Conservation (phyloP, 2,329 filamentous ascomycete species). For the Cercospora beticola region DNA sequence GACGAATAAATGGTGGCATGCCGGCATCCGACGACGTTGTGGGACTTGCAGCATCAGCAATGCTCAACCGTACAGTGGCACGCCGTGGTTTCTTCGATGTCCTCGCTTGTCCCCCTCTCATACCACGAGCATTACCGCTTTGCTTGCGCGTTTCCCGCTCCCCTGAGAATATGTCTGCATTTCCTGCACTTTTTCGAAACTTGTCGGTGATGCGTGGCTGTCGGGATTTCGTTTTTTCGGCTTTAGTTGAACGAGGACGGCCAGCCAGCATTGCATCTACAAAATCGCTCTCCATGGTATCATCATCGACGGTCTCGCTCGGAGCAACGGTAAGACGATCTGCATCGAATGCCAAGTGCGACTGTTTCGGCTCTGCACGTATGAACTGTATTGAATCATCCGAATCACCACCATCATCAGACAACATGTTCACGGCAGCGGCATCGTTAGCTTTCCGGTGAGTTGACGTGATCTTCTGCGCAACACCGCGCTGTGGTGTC, state of each 20-base stretch:
- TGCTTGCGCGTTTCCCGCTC: conserved; percentile 22
- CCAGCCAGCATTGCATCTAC: conserved; percentile 44
- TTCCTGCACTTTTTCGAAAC: conserved; percentile 25
- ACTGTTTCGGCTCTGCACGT: conserved; percentile 6
- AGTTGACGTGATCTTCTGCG: conserved; percentile 16
- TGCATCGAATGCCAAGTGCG: conserved; percentile 16
- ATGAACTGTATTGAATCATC: conserved; percentile 13
- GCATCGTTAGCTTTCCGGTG: not conserved
- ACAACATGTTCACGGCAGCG: not conserved
- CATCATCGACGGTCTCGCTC: conserved; percentile 32
- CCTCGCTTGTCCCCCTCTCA: not conserved
- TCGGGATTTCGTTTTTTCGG: conserved; percentile 31
- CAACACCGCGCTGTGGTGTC: conserved; percentile 33
- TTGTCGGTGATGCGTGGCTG: conserved; percentile 43
- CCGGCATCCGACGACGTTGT: conserved; percentile 36
- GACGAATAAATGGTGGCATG: conserved; percentile 53
- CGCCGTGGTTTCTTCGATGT: not conserved
- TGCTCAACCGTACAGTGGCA: conserved; percentile 40
- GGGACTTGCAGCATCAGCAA: conserved; percentile 49
- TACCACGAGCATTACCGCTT: not conserved
- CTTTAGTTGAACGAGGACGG: conserved; percentile 18
- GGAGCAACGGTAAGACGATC: conserved; percentile 12
- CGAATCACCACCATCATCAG: conserved; percentile 36
- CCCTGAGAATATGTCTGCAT: conserved; percentile 23
- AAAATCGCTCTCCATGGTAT: conserved; percentile 48